Base-by-base conservation (phyloP, 2,329 filamentous ascomycete genomes). In the Domatiomyces catenatus region DNA sequence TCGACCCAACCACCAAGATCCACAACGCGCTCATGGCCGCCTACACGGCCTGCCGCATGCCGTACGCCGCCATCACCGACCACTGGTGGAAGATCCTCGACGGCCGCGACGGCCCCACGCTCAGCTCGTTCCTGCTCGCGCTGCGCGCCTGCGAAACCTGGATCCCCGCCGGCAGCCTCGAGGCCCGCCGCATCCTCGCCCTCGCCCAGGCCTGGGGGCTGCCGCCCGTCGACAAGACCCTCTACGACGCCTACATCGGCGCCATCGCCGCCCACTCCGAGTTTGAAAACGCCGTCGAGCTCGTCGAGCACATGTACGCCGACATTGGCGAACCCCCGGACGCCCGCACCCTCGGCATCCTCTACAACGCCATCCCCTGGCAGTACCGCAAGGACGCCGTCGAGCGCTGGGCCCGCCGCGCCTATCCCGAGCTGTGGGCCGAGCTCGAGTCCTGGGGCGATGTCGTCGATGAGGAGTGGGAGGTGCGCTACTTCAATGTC, bases 21-120 rank as follows among this genome's bases (percentile, higher is more conserved):
- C 79, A 83, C 59, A 96, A 94, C 60, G 80, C 84, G 0, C 71
- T 96, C 47, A 94, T 98, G 81, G 73, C 92, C 10, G 89, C 86
- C 0, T 90, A 94, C 62, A 79, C 80, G 1, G 76, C 78, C 1
- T 84, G 80, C 60, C 84, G 77, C 5, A 73, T 80, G 56, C 73
- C 83, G 0, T 67, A 75, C 36, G 47, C 51, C 24, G 26, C 76
- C 77, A 50, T 86, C 85, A 1, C 70, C 94, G 56, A 79, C 82
- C 47, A 86, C 87, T 62, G 96, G 89, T 87, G 73, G 80, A 50
- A 93, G 46, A 88, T 98, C 51, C 80, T 82, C n/a, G 76, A 79
- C 50, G 87, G 83, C 0, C 73, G 75, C n/a, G 89, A 96, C 66
- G 92, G 92, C 0, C 92, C 92, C 0, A 84, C 82, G 1, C 87